Evolutionary conservation across 2,329 filamentous ascomycete genomes (phyloP).

Genomic region (Aspergillus texensis): DNA sequence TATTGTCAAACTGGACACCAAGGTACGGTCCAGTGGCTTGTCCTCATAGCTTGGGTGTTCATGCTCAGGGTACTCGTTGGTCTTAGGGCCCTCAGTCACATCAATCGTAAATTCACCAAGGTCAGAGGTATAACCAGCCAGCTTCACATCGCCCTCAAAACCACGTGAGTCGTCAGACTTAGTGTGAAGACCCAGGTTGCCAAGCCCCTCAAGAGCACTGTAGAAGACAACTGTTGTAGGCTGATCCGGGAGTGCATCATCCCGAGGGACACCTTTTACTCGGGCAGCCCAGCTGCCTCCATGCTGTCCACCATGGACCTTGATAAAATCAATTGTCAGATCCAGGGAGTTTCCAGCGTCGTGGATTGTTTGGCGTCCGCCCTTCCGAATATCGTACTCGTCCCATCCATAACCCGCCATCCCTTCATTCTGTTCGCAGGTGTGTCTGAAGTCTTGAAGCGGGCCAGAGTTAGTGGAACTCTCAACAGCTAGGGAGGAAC

Average conservation of each 20-base stretch:
- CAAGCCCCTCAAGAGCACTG: conserved; percentile 75
- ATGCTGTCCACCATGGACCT: conserved; percentile 80
- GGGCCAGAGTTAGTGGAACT: conserved; percentile 19
- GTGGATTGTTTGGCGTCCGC: conserved; percentile 87
- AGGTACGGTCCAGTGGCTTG: conserved; percentile 74
- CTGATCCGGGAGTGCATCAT: conserved; percentile 66
- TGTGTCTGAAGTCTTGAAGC: conserved; percentile 76
- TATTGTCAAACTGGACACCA: conserved; percentile 71
- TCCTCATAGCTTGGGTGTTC: conserved; percentile 66
- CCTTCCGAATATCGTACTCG: conserved; percentile 86
- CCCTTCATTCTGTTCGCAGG: conserved; percentile 91
- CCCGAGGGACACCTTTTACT: conserved; percentile 77
- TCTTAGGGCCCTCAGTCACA: conserved; percentile 70
- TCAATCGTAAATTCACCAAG: conserved; percentile 80
- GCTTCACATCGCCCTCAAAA: conserved; percentile 63
- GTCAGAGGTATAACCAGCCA: conserved; percentile 70
- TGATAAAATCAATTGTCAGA: conserved; percentile 90
- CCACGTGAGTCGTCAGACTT: conserved; percentile 55
- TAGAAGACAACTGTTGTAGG: conserved; percentile 84
- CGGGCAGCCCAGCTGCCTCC: conserved; percentile 92
- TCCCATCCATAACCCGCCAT: conserved; percentile 98
- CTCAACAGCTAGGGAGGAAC: not conserved
- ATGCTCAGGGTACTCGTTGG: conserved; percentile 59
- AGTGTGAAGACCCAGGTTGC: conserved; percentile 64
- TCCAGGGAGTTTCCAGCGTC: conserved; percentile 87